These are phyloP conservation scores for Suhomyces bribrorum DNA, from an alignment of 1,139 yeast species.

Conservation along the genomic window DNA sequence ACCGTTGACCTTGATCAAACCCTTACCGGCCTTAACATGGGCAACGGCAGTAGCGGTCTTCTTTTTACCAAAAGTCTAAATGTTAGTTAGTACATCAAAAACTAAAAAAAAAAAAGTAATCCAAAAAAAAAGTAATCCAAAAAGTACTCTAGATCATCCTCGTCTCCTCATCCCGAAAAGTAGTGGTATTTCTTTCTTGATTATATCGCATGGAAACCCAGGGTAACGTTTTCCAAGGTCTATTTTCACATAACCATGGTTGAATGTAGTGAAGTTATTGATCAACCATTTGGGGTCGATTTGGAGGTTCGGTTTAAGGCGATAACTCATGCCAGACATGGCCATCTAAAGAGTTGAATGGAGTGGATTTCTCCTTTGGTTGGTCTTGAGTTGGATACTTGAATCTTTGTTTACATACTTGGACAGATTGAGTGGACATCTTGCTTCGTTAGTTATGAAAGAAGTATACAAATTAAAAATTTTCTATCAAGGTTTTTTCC, in stretches of 20 bases:
- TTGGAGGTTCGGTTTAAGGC: background rate
- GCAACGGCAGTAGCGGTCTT: slow-evolving; percentile 99
- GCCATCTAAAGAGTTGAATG: background rate
- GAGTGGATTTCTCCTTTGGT: background rate
- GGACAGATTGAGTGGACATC: slow-evolving; percentile 70
- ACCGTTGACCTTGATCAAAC: slow-evolving; percentile 99
- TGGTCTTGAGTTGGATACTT: background rate
- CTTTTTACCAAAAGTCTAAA: slow-evolving; percentile 98
- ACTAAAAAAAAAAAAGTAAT: background rate
- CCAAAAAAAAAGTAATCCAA: too few species aligned
- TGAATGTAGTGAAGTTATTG: too few species aligned
- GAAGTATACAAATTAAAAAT: slow-evolving; percentile 16
- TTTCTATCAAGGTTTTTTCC: slow-evolving; percentile 14
- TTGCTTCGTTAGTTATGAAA: slow-evolving; percentile 16
- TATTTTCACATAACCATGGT: too few species aligned
- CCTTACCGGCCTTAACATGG: slow-evolving; percentile 99
- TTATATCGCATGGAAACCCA: too few species aligned
- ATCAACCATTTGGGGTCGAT: too few species aligned
- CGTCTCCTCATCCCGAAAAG: too few species aligned
- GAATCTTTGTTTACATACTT: slow-evolving; percentile 48
- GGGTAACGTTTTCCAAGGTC: too few species aligned
- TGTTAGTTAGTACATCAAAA: slow-evolving; percentile 24
- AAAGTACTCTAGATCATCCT: too few species aligned
- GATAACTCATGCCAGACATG: background rate
- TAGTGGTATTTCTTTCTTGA: too few species aligned